Evolutionary conservation across 1,284 basidiomycete species (phyloP), one percentile per base, ranked within the genome.

Genomic region (Neonothopanus nambi): DNA sequence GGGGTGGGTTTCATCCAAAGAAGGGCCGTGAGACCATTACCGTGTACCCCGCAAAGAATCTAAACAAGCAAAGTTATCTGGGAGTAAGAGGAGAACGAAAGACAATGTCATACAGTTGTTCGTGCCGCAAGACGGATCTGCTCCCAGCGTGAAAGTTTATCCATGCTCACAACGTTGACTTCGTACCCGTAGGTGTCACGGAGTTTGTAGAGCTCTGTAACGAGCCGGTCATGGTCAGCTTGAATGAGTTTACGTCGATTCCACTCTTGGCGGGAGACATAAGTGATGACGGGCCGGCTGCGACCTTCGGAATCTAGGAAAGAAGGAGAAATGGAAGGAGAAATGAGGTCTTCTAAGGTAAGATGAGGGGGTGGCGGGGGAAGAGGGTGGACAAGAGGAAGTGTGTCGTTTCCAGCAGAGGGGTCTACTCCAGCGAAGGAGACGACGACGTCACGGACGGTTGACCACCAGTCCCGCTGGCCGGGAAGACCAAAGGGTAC

Each of bases 1-100:
- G 78, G 77, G 1, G 81, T 85, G 1, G 81, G 81, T 3, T 83
- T 79, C 87, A 93, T 89, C 77, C 89, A 84, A 33, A 92, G 76
- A 7, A 91, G 72, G 61, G 91, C 85, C 8, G 89, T 87, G 2
- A 93, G 73, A 3, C 90, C 90, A 63, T 91, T 90, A 2, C 91
- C 90, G 58, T 93, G 90, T 1, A 93, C 85, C 33, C 89, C 89
- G 17, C 91, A 71, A 63, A 93, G 70, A 61, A 92, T 81, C 86
- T 90, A 53, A 21, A 28, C 28, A 52, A 5, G 15, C n/a, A n/a
- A 30, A 9, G 13, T 24, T 17, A 37, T 21, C 23, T 28, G 2
- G n/a, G 24, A 12, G 26, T 33, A 24, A 41, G 38, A 43, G 40
- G 37, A 41, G 28, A 33, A 47, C 12, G 41, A 46, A 26, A 12